Evolutionary conservation across 2,329 filamentous ascomycete species (phyloP), one percentile per base, ranked within the genome.

Genomic region (Aurifilum marmelostoma): DNA sequence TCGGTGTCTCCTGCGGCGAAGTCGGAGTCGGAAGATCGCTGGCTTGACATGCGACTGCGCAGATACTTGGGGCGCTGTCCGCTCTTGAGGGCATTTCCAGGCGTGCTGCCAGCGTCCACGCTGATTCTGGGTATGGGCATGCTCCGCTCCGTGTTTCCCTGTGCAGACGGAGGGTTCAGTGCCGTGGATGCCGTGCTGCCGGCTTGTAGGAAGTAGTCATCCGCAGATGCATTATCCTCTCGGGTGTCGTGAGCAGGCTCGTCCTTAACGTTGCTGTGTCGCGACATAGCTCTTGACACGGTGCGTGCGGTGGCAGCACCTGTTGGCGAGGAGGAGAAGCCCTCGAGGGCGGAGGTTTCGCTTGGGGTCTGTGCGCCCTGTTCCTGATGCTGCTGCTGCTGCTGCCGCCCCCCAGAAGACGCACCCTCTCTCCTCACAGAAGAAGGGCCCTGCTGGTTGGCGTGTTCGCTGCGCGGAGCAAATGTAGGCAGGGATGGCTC

Each of bases 1-100:
- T 88, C 88, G 11, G 82, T 83, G 71, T 92, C 90, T 47, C 88
- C 86, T 21, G 84, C 84, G n/a, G 81, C 75, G 54, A 87, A 84
- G 1, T 88, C 90, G 0, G 88, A 90, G 3, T 85, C 82, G 1
- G 88, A 90, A 4, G 88, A 90, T 66, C 86, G 81, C 72, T 88
- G 84, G 75, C 87, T 89, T 47, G 81, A 82, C 74, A 84, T 83
- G 47, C 86, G 83, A 75, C 85, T 89, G 66, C 84, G 84, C 24
- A 90, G 78, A 72, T 87, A 89, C 72, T 85, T 88, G 16, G 87
- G 87, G 43, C 85, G 81, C 63, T 77, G 81, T n/a, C 79, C 80
- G 64, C 79, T 77, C 56, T 82, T 82, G 32, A 88, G 78, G 1
- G 83, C 80, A 61, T 81, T 77, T 9, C 84, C 84, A 0, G 82